A percentile compares a stretch with the other conserved stretches of the same genome.
Conservation (phyloP, 495 filamentous ascomycete species). For the Aspergillus saccharolyticus region DNA sequence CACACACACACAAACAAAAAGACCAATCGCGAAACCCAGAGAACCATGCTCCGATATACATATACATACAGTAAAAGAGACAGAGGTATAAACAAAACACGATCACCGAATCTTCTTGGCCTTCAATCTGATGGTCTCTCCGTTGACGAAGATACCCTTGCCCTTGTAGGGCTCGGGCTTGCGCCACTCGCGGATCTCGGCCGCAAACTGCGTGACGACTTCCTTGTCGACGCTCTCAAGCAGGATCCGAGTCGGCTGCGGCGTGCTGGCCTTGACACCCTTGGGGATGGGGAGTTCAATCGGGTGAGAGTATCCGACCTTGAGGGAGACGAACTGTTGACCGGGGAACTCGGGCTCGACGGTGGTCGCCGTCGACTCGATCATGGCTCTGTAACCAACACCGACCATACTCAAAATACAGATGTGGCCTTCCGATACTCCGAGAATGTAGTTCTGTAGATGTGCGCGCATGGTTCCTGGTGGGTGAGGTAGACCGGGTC, state of each 20-base stretch:
- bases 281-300: conserved; percentile 79
- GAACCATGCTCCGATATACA: conserved; percentile 36
- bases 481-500: not conserved
- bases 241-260: conserved; percentile 89
- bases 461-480: conserved; percentile 84
- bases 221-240: conserved; percentile 84
- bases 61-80: conserved; percentile 30
- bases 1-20: conserved; percentile 23
- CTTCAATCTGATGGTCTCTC: conserved; percentile 96
- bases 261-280: conserved; percentile 81
- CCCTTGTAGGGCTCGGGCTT: conserved; percentile 97
- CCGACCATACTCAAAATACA: conserved; percentile 91
- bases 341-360: conserved; percentile 63
- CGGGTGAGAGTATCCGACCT: conserved; percentile 93
- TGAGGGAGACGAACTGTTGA: conserved; percentile 83
- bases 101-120: conserved; percentile 94
- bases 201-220: conserved; percentile 83
- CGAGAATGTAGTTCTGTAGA: conserved; percentile 81
- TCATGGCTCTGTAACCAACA: conserved; percentile 86
- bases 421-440: conserved; percentile 93
- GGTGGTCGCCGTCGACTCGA: conserved; percentile 71
- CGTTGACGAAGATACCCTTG: conserved; percentile 96
- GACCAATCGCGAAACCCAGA: conserved; percentile 21
- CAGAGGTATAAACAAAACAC: conserved; percentile 15
- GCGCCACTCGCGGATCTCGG: conserved; percentile 82